Evolutionary conservation across 2,329 filamentous ascomycete species (phyloP).

Genomic region (Rugonectria rugulosa): DNA sequence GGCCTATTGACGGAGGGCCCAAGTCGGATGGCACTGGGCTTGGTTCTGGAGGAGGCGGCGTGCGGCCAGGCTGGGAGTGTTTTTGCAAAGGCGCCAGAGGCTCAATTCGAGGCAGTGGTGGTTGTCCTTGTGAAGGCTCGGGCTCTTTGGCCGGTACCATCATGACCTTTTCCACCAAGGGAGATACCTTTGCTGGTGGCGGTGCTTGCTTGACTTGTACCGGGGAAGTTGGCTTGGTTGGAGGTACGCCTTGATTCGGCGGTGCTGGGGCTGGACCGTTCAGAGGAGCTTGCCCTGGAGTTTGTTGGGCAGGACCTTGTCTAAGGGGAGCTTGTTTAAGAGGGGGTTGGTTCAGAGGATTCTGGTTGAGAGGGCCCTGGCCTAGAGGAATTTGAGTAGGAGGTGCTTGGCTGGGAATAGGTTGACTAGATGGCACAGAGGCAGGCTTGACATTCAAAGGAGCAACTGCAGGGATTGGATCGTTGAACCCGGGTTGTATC

Average conservation of each 20-base stretch:
- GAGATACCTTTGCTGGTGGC: background rate
- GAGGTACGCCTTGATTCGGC: background rate
- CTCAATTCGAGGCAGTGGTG: background rate
- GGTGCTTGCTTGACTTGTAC: background rate
- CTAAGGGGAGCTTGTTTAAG: conserved; percentile 1
- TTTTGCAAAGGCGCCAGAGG: background rate
- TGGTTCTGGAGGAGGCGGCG: conserved; percentile 17
- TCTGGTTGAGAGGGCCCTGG: conserved; percentile 4
- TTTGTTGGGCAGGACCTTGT: background rate
- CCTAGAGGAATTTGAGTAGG: background rate
- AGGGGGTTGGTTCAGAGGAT: background rate
- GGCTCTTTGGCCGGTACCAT: background rate
- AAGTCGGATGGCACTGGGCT: conserved; percentile 28
- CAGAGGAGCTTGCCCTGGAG: conserved; percentile 3
- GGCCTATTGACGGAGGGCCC: conserved; percentile 23
- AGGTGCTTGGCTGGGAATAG: background rate
- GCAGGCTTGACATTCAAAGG: background rate
- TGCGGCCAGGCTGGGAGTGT: background rate
- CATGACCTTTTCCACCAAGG: background rate
- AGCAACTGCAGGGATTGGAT: background rate
- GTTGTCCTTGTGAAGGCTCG: background rate
- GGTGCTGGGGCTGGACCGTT: conserved; percentile 1
- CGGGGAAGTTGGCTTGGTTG: background rate
- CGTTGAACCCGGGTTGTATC: background rate
- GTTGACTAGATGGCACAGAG: background rate